phyloP scores from a whole-genome alignment of 2,329 filamentous ascomycete genomes.

The Colletotrichum nymphaeae region DNA sequence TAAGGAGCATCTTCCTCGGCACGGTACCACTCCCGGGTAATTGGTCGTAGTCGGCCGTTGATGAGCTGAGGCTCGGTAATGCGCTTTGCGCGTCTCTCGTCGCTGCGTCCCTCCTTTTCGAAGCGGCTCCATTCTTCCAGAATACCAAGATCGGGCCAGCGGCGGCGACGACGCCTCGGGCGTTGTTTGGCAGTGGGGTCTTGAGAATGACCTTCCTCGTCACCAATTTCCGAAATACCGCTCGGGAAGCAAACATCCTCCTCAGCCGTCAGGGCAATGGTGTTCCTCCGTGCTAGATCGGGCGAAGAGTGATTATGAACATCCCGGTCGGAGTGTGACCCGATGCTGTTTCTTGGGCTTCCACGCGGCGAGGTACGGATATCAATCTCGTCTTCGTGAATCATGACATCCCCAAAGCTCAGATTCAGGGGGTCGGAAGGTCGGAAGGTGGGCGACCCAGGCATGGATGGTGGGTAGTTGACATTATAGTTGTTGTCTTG shows the following conservation, averaged over 20 bases:
- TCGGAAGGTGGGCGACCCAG: constrained; percentile 68
- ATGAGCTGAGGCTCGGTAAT: constrained; percentile 95
- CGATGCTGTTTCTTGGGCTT: constrained; percentile 43
- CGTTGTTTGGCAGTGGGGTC: constrained; percentile 44
- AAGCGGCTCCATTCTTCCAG: constrained; percentile 91
- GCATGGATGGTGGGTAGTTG: constrained; percentile 77
- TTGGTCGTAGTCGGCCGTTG: constrained; percentile 86
- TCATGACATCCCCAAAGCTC: constrained; percentile 76
- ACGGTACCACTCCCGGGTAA: constrained; percentile 84
- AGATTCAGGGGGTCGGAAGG: constrained; percentile 62
- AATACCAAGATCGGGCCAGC: constrained; percentile 87
- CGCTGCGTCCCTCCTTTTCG: constrained; percentile 88
- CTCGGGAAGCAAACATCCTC: constrained; percentile 95
- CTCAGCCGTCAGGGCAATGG: constrained; percentile 73
- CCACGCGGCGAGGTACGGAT: constrained; percentile 45
- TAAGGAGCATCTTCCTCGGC: constrained; percentile 92
- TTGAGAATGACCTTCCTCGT: constrained; percentile 74
- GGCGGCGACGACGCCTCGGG: constrained; percentile 64
- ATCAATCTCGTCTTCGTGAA: constrained; percentile 70
- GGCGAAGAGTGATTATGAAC: constrained; percentile 38
- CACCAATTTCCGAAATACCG: constrained; percentile 81
- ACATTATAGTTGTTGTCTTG: constrained; percentile 67
- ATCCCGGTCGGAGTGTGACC: constrained; percentile 43
- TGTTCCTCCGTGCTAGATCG: constrained; percentile 57
- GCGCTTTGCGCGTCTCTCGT: constrained; percentile 86